Conservation (phyloP, 305 asterid genomes). For the Fraxinus paxiana region DNA sequence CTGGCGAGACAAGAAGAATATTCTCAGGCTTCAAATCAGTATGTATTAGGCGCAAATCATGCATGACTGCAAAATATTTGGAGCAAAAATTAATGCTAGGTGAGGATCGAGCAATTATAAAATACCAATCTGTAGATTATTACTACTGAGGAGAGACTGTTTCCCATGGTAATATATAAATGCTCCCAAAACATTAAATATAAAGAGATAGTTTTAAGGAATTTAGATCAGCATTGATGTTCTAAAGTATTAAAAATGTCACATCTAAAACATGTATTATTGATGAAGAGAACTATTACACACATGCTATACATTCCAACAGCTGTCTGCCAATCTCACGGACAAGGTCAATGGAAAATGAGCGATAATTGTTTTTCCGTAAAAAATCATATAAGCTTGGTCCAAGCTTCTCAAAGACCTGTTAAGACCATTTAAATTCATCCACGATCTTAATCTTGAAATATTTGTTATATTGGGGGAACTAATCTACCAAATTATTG, state of each 20-base stretch:
- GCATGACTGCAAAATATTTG: conserved; percentile 62
- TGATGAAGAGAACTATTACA: conserved; percentile 26
- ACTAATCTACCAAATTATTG: neutral
- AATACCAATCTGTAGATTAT: neutral
- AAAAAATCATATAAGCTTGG: conserved; percentile 57
- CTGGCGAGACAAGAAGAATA: conserved; percentile 75
- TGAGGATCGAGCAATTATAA: neutral
- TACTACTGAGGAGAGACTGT: neutral
- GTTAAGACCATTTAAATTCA: conserved; percentile 41
- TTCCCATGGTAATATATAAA: neutral
- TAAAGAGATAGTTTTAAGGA: neutral
- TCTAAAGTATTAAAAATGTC: neutral
- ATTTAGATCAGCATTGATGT: neutral
- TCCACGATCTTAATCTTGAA: conserved; percentile 17
- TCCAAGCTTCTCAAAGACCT: conserved; percentile 64
- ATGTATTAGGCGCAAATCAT: conserved; percentile 76
- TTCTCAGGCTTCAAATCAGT: conserved; percentile 92
- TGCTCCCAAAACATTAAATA: neutral
- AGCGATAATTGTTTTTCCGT: conserved; percentile 53
- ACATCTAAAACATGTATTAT: neutral
- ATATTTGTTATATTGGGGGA: neutral
- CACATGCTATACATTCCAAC: conserved; percentile 57
- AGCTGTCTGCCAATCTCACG: conserved; percentile 58
- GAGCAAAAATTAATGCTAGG: neutral
- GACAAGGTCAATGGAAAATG: conserved; percentile 52